phyloP scores from a whole-genome alignment of 805 yeast species.

The Candida orba region DNA sequence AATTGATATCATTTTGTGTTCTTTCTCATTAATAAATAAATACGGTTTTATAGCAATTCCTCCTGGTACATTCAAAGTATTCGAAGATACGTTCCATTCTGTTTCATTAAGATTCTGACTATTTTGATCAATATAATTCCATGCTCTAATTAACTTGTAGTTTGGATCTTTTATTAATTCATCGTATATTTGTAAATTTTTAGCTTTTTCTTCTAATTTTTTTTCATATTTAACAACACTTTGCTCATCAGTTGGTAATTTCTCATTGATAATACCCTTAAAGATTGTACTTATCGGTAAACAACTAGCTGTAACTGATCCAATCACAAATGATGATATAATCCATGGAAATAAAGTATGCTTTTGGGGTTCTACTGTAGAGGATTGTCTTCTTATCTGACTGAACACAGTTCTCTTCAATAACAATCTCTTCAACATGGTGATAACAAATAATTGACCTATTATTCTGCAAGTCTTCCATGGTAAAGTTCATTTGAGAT shows the following conservation, averaged over 20 bases:
- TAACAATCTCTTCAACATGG: too few species aligned
- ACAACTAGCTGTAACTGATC: constrained; percentile 28
- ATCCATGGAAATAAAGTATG: constrained; percentile 10
- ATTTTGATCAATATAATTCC: constrained; percentile 40
- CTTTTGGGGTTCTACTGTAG: not conserved
- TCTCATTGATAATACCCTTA: constrained; percentile 19
- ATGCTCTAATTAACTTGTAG: constrained; percentile 32
- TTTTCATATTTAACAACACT: constrained; percentile 24
- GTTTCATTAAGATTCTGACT: constrained; percentile 14
- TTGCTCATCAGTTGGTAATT: constrained; percentile 19
- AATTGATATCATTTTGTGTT: constrained; percentile 55
- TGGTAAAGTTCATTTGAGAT: too few species aligned
- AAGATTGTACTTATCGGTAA: constrained; percentile 29
- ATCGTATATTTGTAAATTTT: constrained; percentile 43
- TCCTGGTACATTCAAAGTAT: constrained; percentile 65
- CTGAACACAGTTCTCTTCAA: not conserved
- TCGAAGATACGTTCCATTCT: constrained; percentile 32
- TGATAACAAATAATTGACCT: too few species aligned
- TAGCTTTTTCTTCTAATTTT: constrained; percentile 39
- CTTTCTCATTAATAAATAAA: constrained; percentile 49
- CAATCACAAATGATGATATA: constrained; percentile 25
- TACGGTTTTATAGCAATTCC: constrained; percentile 72
- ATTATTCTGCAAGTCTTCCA: too few species aligned
- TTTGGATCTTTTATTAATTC: constrained; percentile 34
- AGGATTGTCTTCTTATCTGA: not conserved